Conservation (phyloP, 495 filamentous ascomycete genomes). For the Neurospora tetraspora region DNA sequence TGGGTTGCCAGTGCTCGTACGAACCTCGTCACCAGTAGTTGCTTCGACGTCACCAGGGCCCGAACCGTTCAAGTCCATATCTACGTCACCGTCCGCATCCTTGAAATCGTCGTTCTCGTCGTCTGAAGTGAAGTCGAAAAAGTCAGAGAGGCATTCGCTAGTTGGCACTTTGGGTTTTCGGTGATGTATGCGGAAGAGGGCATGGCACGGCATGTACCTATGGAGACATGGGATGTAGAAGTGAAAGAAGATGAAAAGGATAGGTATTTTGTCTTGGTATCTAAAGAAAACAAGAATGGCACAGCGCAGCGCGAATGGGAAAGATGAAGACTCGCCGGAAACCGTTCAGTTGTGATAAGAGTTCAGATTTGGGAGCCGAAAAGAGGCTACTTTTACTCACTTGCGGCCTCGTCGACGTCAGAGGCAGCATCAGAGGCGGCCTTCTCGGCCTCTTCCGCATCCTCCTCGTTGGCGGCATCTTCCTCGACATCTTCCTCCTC, state of each 20-base stretch:
- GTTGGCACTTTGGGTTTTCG: not conserved
- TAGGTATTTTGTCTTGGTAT: not conserved
- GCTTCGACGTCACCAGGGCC: not conserved
- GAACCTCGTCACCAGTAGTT: not conserved
- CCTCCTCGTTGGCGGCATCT: constrained; percentile 1
- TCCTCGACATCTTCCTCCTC: constrained; percentile 12
- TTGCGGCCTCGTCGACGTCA: constrained; percentile 9
- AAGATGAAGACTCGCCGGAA: not conserved
- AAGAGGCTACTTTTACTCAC: constrained; percentile 7
- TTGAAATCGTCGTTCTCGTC: not conserved
- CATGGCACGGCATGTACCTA: not conserved
- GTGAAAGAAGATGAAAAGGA: not conserved
- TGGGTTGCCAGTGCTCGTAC: not conserved
- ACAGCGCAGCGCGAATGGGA: not conserved
- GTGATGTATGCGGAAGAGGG: not conserved
- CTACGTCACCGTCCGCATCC: not conserved
- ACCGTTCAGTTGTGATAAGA: not conserved
- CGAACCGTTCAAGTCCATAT: not conserved
- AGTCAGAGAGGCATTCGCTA: not conserved
- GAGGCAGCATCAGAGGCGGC: not conserved
- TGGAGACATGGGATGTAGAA: not conserved
- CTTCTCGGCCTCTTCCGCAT: constrained; percentile 12
- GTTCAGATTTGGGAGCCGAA: not conserved
- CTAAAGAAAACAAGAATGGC: not conserved
- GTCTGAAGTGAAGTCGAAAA: not conserved